Base-by-base conservation (phyloP, 495 filamentous ascomycete species). In the Sphaerosporella brunnea region DNA sequence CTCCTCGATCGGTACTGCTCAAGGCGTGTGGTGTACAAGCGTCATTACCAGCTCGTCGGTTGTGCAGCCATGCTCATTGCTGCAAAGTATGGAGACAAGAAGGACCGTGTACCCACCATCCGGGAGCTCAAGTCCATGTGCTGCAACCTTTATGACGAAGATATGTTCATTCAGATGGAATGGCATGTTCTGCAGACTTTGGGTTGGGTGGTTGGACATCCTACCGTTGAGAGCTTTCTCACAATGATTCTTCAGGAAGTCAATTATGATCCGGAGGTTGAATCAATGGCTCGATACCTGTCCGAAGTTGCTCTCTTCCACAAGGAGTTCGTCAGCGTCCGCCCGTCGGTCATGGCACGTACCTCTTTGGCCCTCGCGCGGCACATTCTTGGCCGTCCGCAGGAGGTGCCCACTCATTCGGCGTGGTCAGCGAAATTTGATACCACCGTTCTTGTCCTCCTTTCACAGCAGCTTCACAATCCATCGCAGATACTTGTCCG, bases 111-210 rank as follows among this genome's bases (percentile, higher is more conserved):
- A 4, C 90, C 90, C 13, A 86, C 86, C 30, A 87, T 99, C 63
- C 77, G 82, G 59, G 90, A 99, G 56, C 69, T 99, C 49, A 93
- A 92, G 71, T 86, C 85, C 42, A 96, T 99, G 92, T 99, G 90
- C 69, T 96, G 92, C 69, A 83, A 80, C 15, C 74, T 95, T 20
- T 99, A 99, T 63, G 90, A 99, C 62, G 87, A 94, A 11, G 90
- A 94, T 61, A 96, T 99, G 90, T 99, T 99, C 66, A 87, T 83
- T 13, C 90, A 99, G 65, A 96, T 99, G 92, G 90, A 99, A 64
- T 95, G 93, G 88, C 90, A 99, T 64, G 90, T 99, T 8, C 71
- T 99, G 54, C 86, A 93, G 65, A 96, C 90, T n/a, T 72, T 99
- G 50, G 80, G 83, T 51, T 99, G 92, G 92, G 75, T 79, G 54